A percentile compares a stretch with the other conserved stretches of the same genome.
These are phyloP conservation scores for Xerocomus amazonicus DNA, from an alignment of 1,284 basidiomycete species.

Conservation along the genomic window DNA sequence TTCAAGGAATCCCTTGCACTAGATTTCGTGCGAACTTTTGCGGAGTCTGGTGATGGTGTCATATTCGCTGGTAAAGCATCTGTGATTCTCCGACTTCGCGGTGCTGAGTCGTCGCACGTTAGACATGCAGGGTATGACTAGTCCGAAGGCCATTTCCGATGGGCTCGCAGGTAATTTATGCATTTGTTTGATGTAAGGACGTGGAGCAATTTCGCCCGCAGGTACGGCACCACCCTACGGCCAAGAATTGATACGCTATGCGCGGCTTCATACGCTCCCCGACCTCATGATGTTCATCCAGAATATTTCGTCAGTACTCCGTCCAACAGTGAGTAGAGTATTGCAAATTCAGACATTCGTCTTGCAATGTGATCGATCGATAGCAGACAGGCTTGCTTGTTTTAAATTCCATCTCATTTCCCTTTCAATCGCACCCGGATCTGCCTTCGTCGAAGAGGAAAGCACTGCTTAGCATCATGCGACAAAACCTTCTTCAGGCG, in stretches of 20 bases:
- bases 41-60: constrained; percentile 44
- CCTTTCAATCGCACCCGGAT: constrained; percentile 49
- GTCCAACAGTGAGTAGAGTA: constrained; percentile 44
- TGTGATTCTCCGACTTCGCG: not conserved
- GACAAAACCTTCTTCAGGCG: constrained; percentile 47
- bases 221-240: constrained; percentile 18
- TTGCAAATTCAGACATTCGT: constrained; percentile 14
- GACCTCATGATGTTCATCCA: constrained; percentile 59
- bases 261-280: constrained; percentile 42
- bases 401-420: constrained; percentile 62
- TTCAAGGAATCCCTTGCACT: constrained; percentile 55
- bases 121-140: constrained; percentile 68
- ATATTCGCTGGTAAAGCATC: constrained; percentile 57
- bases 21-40: constrained; percentile 46
- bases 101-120: constrained; percentile 12
- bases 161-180: constrained; percentile 40
- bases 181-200: constrained; percentile 5
- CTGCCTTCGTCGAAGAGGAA: constrained; percentile 38
- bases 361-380: constrained; percentile 15
- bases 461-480: constrained; percentile 49
- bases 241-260: constrained; percentile 29
- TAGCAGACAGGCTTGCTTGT: constrained; percentile 53
- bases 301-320: constrained; percentile 44
- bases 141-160: constrained; percentile 42
- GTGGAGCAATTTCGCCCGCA: constrained; percentile 21